These are phyloP conservation scores for cucumber (Cucumis sativus) DNA, from an alignment of 306 rosid genomes.

Conservation along the genomic window DNA sequence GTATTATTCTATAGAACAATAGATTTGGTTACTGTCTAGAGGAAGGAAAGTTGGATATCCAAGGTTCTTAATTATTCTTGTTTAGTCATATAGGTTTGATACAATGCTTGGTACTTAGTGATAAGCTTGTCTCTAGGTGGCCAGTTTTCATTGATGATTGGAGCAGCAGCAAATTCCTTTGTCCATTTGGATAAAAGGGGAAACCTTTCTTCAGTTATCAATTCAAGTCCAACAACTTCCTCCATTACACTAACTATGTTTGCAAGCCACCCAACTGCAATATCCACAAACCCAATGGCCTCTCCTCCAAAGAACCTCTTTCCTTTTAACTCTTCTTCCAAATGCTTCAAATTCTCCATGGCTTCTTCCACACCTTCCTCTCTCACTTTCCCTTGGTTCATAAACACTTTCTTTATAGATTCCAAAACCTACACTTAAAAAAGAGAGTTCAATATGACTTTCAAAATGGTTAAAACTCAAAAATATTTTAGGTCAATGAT, in stretches of 20 bases:
- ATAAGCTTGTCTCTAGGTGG: conserved; percentile 18
- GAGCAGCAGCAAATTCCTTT: conserved; percentile 9
- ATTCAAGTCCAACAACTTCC: background rate
- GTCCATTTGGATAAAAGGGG: conserved; percentile 16
- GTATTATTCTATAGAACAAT: background rate
- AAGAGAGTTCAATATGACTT: background rate
- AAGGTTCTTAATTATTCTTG: background rate
- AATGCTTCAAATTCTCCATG: background rate
- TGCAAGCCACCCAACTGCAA: conserved; percentile 3
- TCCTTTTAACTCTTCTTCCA: conserved; percentile 1
- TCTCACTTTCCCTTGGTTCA: background rate
- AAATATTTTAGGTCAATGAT: background rate
- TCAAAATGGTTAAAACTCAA: background rate
- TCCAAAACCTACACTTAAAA: background rate
- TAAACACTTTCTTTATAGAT: background rate
- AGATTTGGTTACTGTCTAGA: background rate
- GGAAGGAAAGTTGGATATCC: background rate
- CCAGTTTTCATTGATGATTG: conserved; percentile 20
- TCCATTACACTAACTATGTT: background rate
- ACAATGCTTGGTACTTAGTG: background rate
- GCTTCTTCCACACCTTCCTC: conserved; percentile 4
- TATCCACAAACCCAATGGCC: background rate
- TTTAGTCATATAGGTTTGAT: background rate
- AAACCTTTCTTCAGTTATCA: conserved; percentile 6
- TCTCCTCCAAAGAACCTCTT: conserved; percentile 8